These are phyloP conservation scores for Sphaceloma murrayae DNA, from an alignment of 2,329 filamentous ascomycete genomes.

Conservation along the genomic window DNA sequence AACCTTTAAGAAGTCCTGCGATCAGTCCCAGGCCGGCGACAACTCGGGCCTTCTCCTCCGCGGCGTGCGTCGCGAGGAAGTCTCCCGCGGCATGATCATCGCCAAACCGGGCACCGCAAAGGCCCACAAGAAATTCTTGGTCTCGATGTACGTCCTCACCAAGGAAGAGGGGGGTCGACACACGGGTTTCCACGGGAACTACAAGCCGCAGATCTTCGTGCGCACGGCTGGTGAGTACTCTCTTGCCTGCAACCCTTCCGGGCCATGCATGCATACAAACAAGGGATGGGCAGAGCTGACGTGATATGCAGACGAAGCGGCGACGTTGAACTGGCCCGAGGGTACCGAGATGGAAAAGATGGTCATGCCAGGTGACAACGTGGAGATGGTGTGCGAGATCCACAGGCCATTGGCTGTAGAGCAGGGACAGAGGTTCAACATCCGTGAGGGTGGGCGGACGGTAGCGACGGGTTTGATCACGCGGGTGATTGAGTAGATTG, in stretches of 20 bases:
- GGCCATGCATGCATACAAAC: neutral
- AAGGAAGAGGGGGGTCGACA: conserved; percentile 98
- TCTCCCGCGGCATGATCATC: conserved; percentile 90
- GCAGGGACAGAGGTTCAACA: conserved; percentile 90
- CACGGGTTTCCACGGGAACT: conserved; percentile 92
- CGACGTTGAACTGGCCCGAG: conserved; percentile 77
- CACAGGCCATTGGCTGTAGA: conserved; percentile 81
- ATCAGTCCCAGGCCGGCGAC: conserved; percentile 90
- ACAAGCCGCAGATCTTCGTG: conserved; percentile 92
- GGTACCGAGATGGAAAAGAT: conserved; percentile 70
- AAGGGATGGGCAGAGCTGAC: conserved; percentile 9
- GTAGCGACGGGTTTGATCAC: conserved; percentile 35
- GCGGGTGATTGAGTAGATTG: conserved; percentile 31
- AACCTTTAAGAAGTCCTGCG: conserved; percentile 99
- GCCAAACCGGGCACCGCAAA: conserved; percentile 73
- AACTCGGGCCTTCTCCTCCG: conserved; percentile 96
- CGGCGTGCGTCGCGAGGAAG: conserved; percentile 91
- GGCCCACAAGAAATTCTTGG: conserved; percentile 82
- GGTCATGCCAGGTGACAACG: conserved; percentile 97
- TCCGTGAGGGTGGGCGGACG: conserved; percentile 82
- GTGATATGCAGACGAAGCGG: conserved; percentile 48
- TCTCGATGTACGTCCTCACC: conserved; percentile 91
- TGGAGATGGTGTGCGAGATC: conserved; percentile 89
- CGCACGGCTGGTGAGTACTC: conserved; percentile 72
- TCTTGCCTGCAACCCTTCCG: neutral